Percentiles rank a stretch among this genome's conserved stretches.
Conservation (phyloP, 2,329 filamentous ascomycete genomes). For the Colletotrichum shisoi region DNA sequence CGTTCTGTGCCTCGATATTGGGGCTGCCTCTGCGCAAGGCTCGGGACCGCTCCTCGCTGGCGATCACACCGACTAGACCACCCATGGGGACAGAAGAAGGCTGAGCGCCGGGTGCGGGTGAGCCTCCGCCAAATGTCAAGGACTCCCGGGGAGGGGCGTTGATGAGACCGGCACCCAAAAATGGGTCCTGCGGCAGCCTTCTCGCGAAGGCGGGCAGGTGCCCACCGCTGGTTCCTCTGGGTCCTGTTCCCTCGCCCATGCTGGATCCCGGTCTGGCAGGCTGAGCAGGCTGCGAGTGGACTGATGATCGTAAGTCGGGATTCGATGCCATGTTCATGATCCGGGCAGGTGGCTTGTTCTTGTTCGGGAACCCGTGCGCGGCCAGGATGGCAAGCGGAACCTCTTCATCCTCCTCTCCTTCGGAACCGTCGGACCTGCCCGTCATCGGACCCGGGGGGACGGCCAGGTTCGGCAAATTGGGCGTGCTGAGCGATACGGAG, state of each 20-base stretch:
- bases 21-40: conserved; percentile 82
- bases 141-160: conserved; percentile 77
- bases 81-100: conserved; percentile 66
- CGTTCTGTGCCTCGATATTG: conserved; percentile 64
- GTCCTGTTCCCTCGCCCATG: conserved; percentile 57
- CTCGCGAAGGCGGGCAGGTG: conserved; percentile 82
- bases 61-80: conserved; percentile 87
- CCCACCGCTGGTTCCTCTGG: conserved; percentile 50
- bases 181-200: conserved; percentile 83
- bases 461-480: conserved; percentile 60
- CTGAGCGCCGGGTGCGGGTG: conserved; percentile 52
- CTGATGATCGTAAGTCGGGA: conserved; percentile 71
- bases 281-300: conserved; percentile 52
- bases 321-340: conserved; percentile 72
- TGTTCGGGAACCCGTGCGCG: conserved; percentile 86
- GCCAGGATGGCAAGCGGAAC: conserved; percentile 85
- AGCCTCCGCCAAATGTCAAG: conserved; percentile 71
- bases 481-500: conserved; percentile 67
- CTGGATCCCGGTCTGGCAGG: conserved; percentile 65
- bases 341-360: conserved; percentile 75
- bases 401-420: conserved; percentile 85
- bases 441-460: conserved; percentile 50
- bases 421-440: conserved; percentile 62
- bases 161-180: conserved; percentile 79
- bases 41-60: conserved; percentile 79